Base-by-base conservation (phyloP, 2,329 filamentous ascomycete genomes). In the Beauveria australis region DNA sequence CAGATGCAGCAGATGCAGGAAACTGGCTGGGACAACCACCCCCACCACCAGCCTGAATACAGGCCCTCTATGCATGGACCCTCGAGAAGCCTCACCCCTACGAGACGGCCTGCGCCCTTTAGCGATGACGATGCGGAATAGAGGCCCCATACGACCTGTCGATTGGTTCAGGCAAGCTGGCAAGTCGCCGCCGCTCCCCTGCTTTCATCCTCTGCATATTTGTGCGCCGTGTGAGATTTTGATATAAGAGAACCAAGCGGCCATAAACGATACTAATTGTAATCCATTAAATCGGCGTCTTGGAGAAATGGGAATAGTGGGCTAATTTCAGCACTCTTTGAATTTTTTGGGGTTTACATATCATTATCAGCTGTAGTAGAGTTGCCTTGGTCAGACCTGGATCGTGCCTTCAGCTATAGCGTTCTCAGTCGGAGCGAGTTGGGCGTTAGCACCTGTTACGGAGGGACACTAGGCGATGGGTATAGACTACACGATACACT, bases 31-130 rank as follows among this genome's bases (percentile, higher is more conserved):
- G 64, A 71, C 14, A 53, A n/a, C 53, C 53, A 55, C 18, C 5
- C 22, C 44, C 12, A 28, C 37, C 51, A 57, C n/a, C 52, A 56
- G 33, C 59, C 64, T 59, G 65, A 67, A n/a, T 71, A 68, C 55
- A 72, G 70, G 64, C 65, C 71, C 40, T 66, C 69, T 55, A 64
- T 69, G 48, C 67, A 69, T 41, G 64, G 65, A 19, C 70, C 71
- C 49, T 69, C 72, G 53, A 71, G 72, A 61, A 78, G 69, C 64
- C 65, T 73, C 41, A 74, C 76, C 10, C 73, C 76, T 3, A 71
- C 73, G 2, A 73, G 74, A 53, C 74, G 76, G 63, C 70, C 73
- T 47, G 75, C 70, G 16, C 72, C 72, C 14, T 70, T 75, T 41
- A 69, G 66, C 60, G 76, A 75, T 62, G 70, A 72, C 63, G 63